phyloP scores from a whole-genome alignment of 805 yeast species.

The Kodamaea lidongshanica region DNA sequence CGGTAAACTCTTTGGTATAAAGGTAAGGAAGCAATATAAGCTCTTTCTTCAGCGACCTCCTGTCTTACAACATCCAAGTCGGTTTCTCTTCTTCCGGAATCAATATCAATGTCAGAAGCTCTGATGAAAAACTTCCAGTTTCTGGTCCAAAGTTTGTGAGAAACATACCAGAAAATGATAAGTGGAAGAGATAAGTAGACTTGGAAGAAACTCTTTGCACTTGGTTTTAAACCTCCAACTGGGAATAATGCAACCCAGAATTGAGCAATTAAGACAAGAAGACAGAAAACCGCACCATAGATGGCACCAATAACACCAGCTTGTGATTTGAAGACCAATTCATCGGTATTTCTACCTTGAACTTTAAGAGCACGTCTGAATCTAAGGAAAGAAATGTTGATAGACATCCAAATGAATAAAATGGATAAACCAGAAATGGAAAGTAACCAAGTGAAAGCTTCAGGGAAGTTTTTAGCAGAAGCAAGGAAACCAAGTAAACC shows the following conservation, averaged over 20 bases:
- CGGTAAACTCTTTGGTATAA: slow-evolving; percentile 43
- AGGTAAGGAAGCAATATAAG: slow-evolving; percentile 39
- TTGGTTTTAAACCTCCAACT: slow-evolving; percentile 27
- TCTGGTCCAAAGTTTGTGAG: slow-evolving; percentile 43
- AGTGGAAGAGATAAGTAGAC: slow-evolving; percentile 43
- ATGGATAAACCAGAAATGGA: slow-evolving; percentile 71
- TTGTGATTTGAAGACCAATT: slow-evolving; percentile 30
- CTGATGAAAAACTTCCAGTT: slow-evolving; percentile 41
- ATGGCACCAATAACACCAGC: slow-evolving; percentile 32
- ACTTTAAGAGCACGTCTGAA: slow-evolving; percentile 54
- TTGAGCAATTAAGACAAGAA: slow-evolving; percentile 33
- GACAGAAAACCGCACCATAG: slow-evolving; percentile 24
- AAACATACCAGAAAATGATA: slow-evolving; percentile 35
- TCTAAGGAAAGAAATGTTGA: slow-evolving; percentile 57
- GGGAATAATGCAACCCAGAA: slow-evolving; percentile 38
- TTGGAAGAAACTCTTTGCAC: slow-evolving; percentile 36
- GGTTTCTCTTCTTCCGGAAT: slow-evolving; percentile 54
- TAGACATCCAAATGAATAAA: slow-evolving; percentile 70
- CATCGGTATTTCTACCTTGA: slow-evolving; percentile 39
- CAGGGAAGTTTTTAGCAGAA: slow-evolving; percentile 50
- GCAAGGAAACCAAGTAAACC: slow-evolving; percentile 58
- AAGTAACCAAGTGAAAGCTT: slow-evolving; percentile 65
- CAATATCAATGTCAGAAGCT: slow-evolving; percentile 48
- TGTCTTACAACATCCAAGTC: slow-evolving; percentile 51
- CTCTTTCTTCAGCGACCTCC: slow-evolving; percentile 53